Percentiles rank a stretch among this genome's conserved stretches.
Evolutionary conservation across 371 early-diverging fungal species (phyloP).

Genomic region (Entomophthora muscae): DNA sequence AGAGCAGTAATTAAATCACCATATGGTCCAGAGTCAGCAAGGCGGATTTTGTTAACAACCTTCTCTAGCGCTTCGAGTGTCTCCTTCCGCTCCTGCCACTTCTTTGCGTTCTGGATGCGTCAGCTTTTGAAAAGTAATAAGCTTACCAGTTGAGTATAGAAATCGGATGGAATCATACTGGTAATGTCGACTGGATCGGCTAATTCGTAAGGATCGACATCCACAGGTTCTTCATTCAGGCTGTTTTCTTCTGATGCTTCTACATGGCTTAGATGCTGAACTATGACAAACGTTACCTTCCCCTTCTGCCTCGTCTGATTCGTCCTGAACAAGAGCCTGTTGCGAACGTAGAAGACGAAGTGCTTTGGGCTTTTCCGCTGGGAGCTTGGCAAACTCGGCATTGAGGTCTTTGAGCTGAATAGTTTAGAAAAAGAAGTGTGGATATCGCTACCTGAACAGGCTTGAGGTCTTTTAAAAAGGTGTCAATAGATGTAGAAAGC

Average conservation of each 20-base stretch:
- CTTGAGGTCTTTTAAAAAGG: constrained; percentile 48
- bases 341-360: constrained; percentile 61
- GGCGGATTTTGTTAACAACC: constrained; percentile 50
- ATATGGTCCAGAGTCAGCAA: constrained; percentile 56
- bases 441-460: no score
- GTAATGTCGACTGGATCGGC: constrained; percentile 81
- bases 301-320: constrained; percentile 18
- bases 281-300: not conserved
- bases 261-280: not conserved
- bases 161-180: constrained; percentile 60
- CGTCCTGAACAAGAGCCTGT: constrained; percentile 30
- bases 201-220: constrained; percentile 58
- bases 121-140: not conserved
- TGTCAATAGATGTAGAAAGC: constrained; percentile 52
- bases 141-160: constrained; percentile 40
- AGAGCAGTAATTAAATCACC: constrained; percentile 64
- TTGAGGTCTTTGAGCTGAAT: constrained; percentile 64
- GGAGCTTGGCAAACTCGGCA: constrained; percentile 58
- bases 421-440: no score
- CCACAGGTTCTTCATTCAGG: constrained; percentile 27
- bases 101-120: constrained; percentile 44
- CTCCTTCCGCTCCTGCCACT: constrained; percentile 94
- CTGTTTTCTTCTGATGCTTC: constrained; percentile 18
- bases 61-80: constrained; percentile 55
- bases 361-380: constrained; percentile 40